Evolutionary conservation across 2,329 filamentous ascomycete genomes (phyloP), one percentile per base, ranked within the genome.

Genomic region (Pseudocercospora pini-densiflorae): DNA sequence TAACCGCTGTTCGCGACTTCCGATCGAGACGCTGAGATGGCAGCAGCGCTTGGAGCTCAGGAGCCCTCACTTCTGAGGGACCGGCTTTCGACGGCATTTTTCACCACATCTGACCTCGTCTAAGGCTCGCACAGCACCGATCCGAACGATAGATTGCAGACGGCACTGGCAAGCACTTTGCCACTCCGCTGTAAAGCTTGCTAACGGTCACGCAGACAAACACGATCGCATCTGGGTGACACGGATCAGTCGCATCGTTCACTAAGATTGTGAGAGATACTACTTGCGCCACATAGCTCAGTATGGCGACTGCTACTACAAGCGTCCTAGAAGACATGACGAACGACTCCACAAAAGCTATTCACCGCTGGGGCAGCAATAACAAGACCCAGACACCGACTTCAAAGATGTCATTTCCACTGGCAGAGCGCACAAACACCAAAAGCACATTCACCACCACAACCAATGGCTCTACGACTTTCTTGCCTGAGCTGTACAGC

Each of bases 401-500:
- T 8, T 62, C 64, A 5, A 65, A 69, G 19, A 61, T 59, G 23
- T 62, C 54, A 21, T 70, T 61, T 7, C 68, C 71, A 23, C 64
- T 73, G 27, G 60, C 66, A 27, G 68, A 72, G 51, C 70, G 70
- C 49, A 71, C 68, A 12, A 71, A 72, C 49, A 69, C 68, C 31
- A 69, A 57, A 45, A 68, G 67, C 36, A 64, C 60, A 6, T 62
- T 65, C 54, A 68, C 63, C 47, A 67, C 62, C 54, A 60, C 61
- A 31, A 71, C 71, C n/a, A 65, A 70, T 14, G 63, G 64, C 51
- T 61, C 61, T 47, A 72, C 65, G 24, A 71, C 66, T 7, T 75
- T 75, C 65, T 65, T 75, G 16, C 73, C 73, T 9, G 72, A 74
- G 53, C 65, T 75, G 12, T 59, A 72, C 70, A 74, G 72, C 70